Percentiles rank a stretch among this genome's conserved stretches.
Evolutionary conservation across 495 filamentous ascomycete genomes (phyloP).

Genomic region (Penicillium cinerascens): DNA sequence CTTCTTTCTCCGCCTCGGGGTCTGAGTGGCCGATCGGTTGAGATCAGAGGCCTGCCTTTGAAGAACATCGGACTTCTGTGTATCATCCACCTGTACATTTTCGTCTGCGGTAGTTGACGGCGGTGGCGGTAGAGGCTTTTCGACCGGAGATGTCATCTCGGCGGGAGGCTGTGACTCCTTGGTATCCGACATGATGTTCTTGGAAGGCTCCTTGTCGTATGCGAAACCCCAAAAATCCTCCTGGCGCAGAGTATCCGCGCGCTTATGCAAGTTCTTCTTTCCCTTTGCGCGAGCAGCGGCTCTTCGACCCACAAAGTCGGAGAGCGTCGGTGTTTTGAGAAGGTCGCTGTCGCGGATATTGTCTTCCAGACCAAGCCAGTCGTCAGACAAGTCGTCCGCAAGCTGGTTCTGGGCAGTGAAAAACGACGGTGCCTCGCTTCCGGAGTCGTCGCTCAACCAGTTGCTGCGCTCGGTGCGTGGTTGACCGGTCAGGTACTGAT

Average conservation of each 20-base stretch:
- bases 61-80: slow-evolving; percentile 4
- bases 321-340: slow-evolving; percentile 42
- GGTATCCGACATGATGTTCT: slow-evolving; percentile 34
- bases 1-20: slow-evolving; percentile 40
- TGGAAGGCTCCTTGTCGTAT: slow-evolving; percentile 40
- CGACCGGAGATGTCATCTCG: slow-evolving; percentile 27
- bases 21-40: slow-evolving; percentile 14
- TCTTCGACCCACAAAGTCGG: slow-evolving; percentile 37
- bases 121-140: slow-evolving; percentile 48
- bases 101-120: slow-evolving; percentile 30
- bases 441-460: slow-evolving; percentile 74
- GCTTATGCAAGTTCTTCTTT: slow-evolving; percentile 48
- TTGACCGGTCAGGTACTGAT: slow-evolving; percentile 64
- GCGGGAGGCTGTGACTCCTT: slow-evolving; percentile 25
- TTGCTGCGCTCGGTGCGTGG: slow-evolving; percentile 59
- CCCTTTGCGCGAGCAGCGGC: slow-evolving; percentile 34
- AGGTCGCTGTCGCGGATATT: slow-evolving; percentile 38
- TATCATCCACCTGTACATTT: neutral
- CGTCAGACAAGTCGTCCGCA: slow-evolving; percentile 42
- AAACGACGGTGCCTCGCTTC: slow-evolving; percentile 48
- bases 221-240: slow-evolving; percentile 52
- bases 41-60: slow-evolving; percentile 16
- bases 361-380: slow-evolving; percentile 46
- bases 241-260: slow-evolving; percentile 64
- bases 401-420: slow-evolving; percentile 43